Percentiles rank a stretch among this genome's conserved stretches.
Conservation (phyloP, 495 filamentous ascomycete genomes). For the Parathielavia appendiculata region DNA sequence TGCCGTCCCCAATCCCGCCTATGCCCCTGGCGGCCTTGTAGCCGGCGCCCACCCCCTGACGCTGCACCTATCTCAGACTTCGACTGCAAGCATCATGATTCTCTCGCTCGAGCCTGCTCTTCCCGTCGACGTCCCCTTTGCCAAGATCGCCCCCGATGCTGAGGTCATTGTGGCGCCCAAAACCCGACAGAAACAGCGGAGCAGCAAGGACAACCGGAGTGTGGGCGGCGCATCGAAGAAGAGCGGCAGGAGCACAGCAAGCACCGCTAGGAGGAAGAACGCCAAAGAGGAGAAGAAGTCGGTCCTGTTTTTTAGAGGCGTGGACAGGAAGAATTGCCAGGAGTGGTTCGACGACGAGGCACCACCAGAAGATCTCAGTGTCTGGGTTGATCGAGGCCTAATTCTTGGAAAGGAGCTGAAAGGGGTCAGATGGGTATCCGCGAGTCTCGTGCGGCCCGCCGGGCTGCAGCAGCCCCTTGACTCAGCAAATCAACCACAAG, state of each 20-base stretch:
- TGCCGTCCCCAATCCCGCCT: conserved; percentile 79
- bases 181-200: conserved; percentile 45
- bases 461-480: conserved; percentile 71
- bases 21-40: conserved; percentile 42
- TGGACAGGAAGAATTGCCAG: conserved; percentile 59
- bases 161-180: conserved; percentile 97
- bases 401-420: conserved; percentile 62
- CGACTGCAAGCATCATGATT: conserved; percentile 85
- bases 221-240: conserved; percentile 60
- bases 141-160: conserved; percentile 86
- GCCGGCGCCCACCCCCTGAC: conserved; percentile 70
- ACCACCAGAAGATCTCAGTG: conserved; percentile 56
- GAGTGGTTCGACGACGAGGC: conserved; percentile 68
- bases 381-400: conserved; percentile 80
- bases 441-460: conserved; percentile 74
- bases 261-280: conserved; percentile 59
- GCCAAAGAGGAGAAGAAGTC: conserved; percentile 56
- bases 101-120: conserved; percentile 71
- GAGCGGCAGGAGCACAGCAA: conserved; percentile 68
- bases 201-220: conserved; percentile 60
- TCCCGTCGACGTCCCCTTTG: conserved; percentile 65
- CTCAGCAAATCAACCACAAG: conserved; percentile 62
- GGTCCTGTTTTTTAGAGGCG: conserved; percentile 68
- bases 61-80: conserved; percentile 90
- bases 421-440: conserved; percentile 64